These are phyloP conservation scores for Theobroma grandiflorum DNA, from an alignment of 441 rosid species.

Conservation along the genomic window DNA sequence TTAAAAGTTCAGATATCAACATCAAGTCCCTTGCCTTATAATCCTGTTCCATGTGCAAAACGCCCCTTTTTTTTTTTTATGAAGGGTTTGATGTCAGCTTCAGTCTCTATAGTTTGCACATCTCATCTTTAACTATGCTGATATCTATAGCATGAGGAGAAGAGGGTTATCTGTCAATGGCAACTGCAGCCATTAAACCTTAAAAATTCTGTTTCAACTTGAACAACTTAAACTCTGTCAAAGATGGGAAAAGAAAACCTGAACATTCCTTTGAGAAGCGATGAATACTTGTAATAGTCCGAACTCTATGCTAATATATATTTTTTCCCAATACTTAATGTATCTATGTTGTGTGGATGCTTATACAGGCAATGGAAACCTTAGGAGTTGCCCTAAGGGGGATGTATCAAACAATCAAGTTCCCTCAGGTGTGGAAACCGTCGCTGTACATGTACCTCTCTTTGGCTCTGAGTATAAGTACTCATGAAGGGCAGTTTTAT, in stretches of 20 bases:
- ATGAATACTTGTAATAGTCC: not conserved
- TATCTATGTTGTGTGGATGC: not conserved
- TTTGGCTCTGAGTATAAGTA: constrained; percentile 75
- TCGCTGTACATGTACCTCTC: constrained; percentile 79
- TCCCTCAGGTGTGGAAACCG: constrained; percentile 88
- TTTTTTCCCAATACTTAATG: not conserved
- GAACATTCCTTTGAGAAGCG: constrained; percentile 8
- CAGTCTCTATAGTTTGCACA: not conserved
- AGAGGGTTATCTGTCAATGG: not conserved
- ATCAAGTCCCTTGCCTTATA: not conserved
- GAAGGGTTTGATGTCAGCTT: not conserved
- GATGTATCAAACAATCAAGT: constrained; percentile 65
- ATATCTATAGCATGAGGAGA: not conserved
- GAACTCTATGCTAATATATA: no score
- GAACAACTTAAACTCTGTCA: not conserved
- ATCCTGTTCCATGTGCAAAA: not conserved
- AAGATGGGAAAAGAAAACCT: not conserved
- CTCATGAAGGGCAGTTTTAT: constrained; percentile 87
- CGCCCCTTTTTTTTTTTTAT: not conserved
- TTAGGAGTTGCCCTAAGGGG: constrained; percentile 54
- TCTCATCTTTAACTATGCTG: not conserved
- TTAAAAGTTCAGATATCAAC: not conserved
- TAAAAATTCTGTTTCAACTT: not conserved
- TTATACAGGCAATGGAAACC: constrained; percentile 51
- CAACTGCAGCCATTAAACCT: not conserved